Percentiles rank a stretch among this genome's conserved stretches.
These are phyloP conservation scores for Albophoma yamanashiensis DNA, from an alignment of 2,329 filamentous ascomycete species.

Conservation along the genomic window DNA sequence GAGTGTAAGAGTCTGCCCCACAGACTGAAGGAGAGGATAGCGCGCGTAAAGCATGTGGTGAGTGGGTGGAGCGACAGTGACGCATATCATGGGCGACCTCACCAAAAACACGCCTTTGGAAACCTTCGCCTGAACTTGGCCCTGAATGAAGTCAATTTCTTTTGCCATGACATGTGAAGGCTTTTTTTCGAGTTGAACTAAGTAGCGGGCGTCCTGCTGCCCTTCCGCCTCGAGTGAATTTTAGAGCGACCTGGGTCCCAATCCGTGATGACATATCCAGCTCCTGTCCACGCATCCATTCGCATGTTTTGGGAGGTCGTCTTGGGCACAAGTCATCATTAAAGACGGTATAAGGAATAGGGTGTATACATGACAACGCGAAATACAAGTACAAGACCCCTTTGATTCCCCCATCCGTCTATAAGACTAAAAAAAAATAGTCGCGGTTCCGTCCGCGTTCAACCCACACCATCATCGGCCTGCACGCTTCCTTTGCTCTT, in stretches of 20 bases:
- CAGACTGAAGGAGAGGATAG: background rate
- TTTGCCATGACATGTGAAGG: too few species aligned
- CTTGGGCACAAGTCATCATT: conserved; percentile 3
- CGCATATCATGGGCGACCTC: background rate
- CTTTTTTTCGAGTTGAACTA: background rate
- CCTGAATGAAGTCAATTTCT: too few species aligned
- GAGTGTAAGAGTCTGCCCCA: background rate
- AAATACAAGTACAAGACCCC: conserved; percentile 31
- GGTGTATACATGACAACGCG: conserved; percentile 26
- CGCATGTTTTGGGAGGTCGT: background rate
- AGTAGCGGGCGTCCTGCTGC: background rate
- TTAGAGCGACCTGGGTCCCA: background rate
- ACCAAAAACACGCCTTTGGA: background rate
- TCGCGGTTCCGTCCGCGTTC: conserved; percentile 5
- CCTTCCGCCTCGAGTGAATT: background rate
- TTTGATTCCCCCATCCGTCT: conserved; percentile 21
- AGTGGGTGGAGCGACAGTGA: background rate
- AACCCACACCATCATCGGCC: conserved; percentile 8
- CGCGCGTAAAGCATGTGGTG: too few species aligned
- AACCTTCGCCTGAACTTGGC: background rate
- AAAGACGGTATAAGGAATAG: conserved; percentile 13
- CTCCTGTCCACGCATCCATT: background rate
- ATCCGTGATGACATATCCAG: background rate
- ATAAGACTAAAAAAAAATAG: conserved; percentile 16
- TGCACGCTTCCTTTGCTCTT: conserved; percentile 6